Base-by-base conservation (phyloP, 192 early-diverging fungal genomes). In the Coemansia sp. region DNA sequence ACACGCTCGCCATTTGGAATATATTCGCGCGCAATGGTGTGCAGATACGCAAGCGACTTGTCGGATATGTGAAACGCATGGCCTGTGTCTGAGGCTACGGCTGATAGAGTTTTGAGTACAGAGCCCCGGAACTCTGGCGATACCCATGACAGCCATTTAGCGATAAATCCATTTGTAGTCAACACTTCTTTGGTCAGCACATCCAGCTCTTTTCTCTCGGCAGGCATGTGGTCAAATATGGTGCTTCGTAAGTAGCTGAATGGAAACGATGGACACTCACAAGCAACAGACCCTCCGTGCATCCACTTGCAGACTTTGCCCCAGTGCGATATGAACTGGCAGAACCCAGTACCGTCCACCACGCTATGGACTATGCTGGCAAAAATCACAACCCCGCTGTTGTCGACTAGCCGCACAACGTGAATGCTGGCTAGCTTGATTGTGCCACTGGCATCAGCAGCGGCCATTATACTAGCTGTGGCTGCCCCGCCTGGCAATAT, bases 261-360 rank as follows among this genome's bases (percentile, higher is more conserved):
- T 11, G 23, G 25, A 5, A 8, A 27, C 25, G 6, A 21, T 11
- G 42, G 25, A 1, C 6, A 6, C 25, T 13, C 25, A n/a, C 13
- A 8, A 7, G 14, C 13, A 4, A 25, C 11, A 10, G 10, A 6
- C 6, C 39, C 39, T 22, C 18, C 14, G 39, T 7, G 39, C 39
- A 41, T 41, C 39, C 14, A 19, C 25, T 26, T 42, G 27, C 48
- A 57, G 15, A 48, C 27, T 1, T 25, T 14, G n/a, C 58, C 58
- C 66, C 66, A 68, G 0, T 25, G 54, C 11, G 23, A 36, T 6
- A 57, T 53, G 53, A 68, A 62, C 31, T 7, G 34, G 19, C 39
- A 23, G 19, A 34, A 56, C 5, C 59, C 66, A 10, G 22, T 19
- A 2, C 48, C 53, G 37, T 68, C 66, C 1, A 61, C 29, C 13